Conservation (phyloP, 1,284 basidiomycete genomes). For the Taiwanofungus camphoratus region DNA sequence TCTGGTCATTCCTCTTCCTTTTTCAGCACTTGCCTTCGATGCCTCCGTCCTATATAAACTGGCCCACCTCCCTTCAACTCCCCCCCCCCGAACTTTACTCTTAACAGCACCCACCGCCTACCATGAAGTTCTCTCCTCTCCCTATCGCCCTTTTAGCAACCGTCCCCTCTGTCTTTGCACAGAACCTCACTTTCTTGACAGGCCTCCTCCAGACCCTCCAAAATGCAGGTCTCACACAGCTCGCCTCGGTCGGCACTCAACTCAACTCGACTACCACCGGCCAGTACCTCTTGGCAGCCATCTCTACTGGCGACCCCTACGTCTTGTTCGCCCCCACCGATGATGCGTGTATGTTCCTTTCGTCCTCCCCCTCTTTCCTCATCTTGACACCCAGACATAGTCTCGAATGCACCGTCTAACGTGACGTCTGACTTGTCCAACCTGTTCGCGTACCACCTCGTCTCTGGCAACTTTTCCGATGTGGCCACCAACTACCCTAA, state of each 20-base stretch:
- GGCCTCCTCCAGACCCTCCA: constrained; percentile 31
- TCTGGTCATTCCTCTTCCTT: no score
- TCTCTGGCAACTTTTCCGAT: constrained; percentile 46
- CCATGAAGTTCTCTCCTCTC: constrained; percentile 15
- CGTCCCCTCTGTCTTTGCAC: constrained; percentile 19
- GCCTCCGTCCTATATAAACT: constrained; percentile 12
- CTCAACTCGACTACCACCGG: constrained; percentile 41
- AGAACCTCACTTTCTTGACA: constrained; percentile 27
- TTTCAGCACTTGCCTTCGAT: no score
- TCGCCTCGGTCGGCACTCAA: constrained; percentile 29
- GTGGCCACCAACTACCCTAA: constrained; percentile 40
- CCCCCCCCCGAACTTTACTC: background rate
- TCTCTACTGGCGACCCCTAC: constrained; percentile 32
- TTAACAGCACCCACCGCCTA: constrained; percentile 1
- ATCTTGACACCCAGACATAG: constrained; percentile 16
- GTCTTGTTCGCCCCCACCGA: constrained; percentile 48
- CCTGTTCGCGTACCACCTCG: constrained; percentile 58
- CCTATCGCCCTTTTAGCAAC: constrained; percentile 17
- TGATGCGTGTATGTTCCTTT: constrained; percentile 34
- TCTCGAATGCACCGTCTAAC: constrained; percentile 29
- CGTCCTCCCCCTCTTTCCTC: background rate
- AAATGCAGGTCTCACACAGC: constrained; percentile 32
- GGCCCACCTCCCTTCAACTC: background rate
- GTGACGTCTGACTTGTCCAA: constrained; percentile 39
- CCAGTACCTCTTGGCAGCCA: constrained; percentile 34